phyloP scores from a whole-genome alignment of 371 early-diverging fungal genomes.

The Mortierella sp. region DNA sequence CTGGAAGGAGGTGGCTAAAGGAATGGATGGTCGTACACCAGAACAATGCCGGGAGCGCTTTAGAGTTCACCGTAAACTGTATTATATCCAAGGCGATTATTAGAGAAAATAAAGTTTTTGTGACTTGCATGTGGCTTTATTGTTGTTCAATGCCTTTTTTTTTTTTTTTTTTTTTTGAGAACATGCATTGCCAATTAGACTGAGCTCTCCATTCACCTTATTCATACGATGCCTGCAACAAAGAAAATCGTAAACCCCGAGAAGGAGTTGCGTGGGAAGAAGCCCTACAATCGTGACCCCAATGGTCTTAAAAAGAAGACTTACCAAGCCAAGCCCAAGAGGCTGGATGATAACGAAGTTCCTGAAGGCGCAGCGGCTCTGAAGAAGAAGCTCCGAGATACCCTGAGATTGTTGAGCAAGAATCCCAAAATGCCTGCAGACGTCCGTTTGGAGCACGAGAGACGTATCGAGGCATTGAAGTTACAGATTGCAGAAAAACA shows the following conservation, averaged over 20 bases:
- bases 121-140: slow-evolving; percentile 13
- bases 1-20: slow-evolving; percentile 41
- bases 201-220: background rate
- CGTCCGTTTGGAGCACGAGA: slow-evolving; percentile 38
- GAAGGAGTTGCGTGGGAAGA: slow-evolving; percentile 52
- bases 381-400: slow-evolving; percentile 56
- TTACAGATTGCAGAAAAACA: slow-evolving; percentile 54
- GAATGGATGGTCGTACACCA: slow-evolving; percentile 33
- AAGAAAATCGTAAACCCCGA: slow-evolving; percentile 53
- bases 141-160: background rate
- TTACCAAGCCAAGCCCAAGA: slow-evolving; percentile 44
- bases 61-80: slow-evolving; percentile 20
- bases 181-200: slow-evolving; percentile 10
- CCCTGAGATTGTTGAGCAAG: slow-evolving; percentile 38
- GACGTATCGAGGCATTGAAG: slow-evolving; percentile 50
- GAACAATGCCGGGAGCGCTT: slow-evolving; percentile 38
- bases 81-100: slow-evolving; percentile 20
- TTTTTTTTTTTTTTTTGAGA: slow-evolving; percentile 12
- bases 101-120: background rate
- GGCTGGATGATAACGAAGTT: slow-evolving; percentile 38
- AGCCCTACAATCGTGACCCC: slow-evolving; percentile 37
- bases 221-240: slow-evolving; percentile 35
- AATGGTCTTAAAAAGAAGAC: slow-evolving; percentile 34
- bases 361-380: slow-evolving; percentile 40
- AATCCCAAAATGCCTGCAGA: slow-evolving; percentile 54